A percentile compares a stretch with the other conserved stretches of the same genome.
Conservation (phyloP, 179 eudicot genomes). For the Beta lomatogona region DNA sequence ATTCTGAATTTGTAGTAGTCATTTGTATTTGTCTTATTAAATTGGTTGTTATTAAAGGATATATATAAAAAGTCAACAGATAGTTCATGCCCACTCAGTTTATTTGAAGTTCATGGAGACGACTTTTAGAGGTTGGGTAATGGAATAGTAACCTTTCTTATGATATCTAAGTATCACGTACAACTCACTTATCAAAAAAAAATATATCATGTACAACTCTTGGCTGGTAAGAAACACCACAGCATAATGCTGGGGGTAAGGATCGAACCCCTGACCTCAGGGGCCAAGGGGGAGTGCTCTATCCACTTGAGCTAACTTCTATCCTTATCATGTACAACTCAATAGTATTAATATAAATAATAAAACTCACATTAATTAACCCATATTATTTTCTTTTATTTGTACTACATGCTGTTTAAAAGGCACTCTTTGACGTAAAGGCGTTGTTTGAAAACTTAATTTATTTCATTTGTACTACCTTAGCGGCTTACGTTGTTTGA, state of each 20-base stretch:
- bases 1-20: too few species aligned
- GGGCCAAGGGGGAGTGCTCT: too few species aligned
- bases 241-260: too few species aligned
- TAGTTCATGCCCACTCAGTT: background rate
- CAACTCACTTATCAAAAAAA: too few species aligned
- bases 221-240: too few species aligned
- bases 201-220: too few species aligned
- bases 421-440: background rate
- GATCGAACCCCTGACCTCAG: too few species aligned
- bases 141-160: background rate
- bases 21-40: background rate
- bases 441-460: background rate
- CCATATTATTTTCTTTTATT: background rate
- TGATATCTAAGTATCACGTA: background rate
- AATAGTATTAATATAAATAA: background rate
- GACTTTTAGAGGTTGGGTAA: background rate
- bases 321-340: too few species aligned
- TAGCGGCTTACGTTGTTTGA: background rate
- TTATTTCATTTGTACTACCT: background rate
- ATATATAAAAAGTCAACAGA: background rate
- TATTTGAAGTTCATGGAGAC: background rate
- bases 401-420: background rate
- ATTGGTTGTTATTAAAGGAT: background rate
- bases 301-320: too few species aligned
- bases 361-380: background rate